Evolutionary conservation across 179 eudicot genomes (phyloP).

Genomic region (Camellia oleifera): DNA sequence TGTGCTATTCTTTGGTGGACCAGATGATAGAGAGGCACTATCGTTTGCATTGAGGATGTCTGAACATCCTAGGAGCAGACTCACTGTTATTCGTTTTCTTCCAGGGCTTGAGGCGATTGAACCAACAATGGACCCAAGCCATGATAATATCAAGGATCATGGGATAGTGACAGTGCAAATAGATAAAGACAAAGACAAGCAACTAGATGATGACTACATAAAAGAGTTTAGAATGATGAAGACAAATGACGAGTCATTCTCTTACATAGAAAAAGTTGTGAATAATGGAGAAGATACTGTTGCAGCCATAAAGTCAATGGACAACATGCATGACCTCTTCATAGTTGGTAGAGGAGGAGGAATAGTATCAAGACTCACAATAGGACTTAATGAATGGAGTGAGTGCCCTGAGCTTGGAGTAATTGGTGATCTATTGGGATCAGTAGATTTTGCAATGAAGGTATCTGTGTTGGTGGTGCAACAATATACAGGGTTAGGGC

Average conservation of each 20-base stretch:
- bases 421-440: conserved; percentile 20
- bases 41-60: conserved; percentile 52
- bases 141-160: conserved; percentile 21
- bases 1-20: conserved; percentile 59
- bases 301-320: conserved; percentile 18
- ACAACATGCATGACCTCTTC: conserved; percentile 17
- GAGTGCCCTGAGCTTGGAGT: conserved; percentile 6
- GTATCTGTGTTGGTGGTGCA: conserved; percentile 26
- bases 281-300: conserved; percentile 26
- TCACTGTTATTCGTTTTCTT: conserved; percentile 44
- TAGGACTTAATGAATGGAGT: conserved; percentile 19
- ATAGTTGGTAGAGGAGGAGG: conserved; percentile 25
- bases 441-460: conserved; percentile 18
- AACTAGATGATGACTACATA: too few relatives aligned
- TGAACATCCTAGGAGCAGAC: conserved; percentile 30
- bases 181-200: conserved; percentile 15
- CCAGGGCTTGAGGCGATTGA: conserved; percentile 36
- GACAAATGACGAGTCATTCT: too few relatives aligned
- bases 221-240: too few relatives aligned
- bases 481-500: conserved; percentile 12
- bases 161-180: conserved; percentile 32
- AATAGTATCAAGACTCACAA: conserved; percentile 13
- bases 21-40: conserved; percentile 63
- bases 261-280: conserved; percentile 13
- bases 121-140: conserved; percentile 27